A percentile compares a stretch with the other conserved stretches of the same genome.
Evolutionary conservation across 176 grass and related monocot species (phyloP).

Genomic region (Bolboschoenus planiculmis): DNA sequence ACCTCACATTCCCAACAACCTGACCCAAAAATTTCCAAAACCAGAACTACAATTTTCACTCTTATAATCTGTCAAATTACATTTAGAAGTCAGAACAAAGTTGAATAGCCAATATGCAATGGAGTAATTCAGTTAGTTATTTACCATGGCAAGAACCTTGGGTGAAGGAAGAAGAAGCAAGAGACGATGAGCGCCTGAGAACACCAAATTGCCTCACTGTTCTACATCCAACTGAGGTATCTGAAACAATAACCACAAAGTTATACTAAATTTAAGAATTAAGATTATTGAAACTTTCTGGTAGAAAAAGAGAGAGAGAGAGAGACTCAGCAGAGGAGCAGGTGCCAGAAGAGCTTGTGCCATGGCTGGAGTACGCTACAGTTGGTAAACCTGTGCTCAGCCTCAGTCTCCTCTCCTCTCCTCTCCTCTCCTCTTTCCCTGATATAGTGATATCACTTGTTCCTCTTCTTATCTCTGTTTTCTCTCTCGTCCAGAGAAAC

Average conservation of each 20-base stretch:
- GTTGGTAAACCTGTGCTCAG: not conserved
- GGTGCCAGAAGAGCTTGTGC: slow-evolving; percentile 15
- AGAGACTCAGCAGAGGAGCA: slow-evolving; percentile 2
- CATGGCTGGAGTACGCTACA: not conserved
- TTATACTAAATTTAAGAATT: not conserved
- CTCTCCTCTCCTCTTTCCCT: not conserved
- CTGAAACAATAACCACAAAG: not conserved
- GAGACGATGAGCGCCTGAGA: not conserved
- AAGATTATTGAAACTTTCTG: not conserved
- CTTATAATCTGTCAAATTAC: not conserved
- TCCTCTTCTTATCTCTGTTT: not conserved
- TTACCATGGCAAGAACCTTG: slow-evolving; percentile 23
- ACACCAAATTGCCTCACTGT: not conserved
- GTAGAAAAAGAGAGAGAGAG: not conserved
- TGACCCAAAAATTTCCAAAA: not conserved
- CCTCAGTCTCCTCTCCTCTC: not conserved
- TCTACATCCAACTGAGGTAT: not conserved
- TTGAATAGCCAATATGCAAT: not conserved
- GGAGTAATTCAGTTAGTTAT: not conserved
- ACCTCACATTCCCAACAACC: not conserved
- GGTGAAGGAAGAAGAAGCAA: slow-evolving; percentile 32
- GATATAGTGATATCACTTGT: not conserved
- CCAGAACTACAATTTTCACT: not conserved
- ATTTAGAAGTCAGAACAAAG: not conserved
- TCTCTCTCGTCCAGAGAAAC: slow-evolving; percentile 4